Base-by-base conservation (phyloP, 2,329 filamentous ascomycete species). In the Scytalidium lignicola region DNA sequence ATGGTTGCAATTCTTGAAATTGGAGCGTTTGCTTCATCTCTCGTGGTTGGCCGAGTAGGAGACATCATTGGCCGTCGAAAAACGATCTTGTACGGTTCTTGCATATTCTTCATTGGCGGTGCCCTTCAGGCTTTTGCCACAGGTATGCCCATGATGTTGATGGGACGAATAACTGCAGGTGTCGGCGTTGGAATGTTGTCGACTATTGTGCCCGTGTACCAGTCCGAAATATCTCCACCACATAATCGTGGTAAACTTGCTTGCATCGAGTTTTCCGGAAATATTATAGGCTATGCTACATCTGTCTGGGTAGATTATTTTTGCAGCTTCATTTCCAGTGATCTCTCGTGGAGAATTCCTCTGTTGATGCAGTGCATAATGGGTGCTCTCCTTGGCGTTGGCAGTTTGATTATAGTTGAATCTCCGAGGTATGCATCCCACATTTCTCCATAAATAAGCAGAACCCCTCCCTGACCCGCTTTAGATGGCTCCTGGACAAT, bases 301-400 rank as follows among this genome's bases (percentile, higher is more conserved):
- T 97, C 92, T 59, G 92, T 97, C 19, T 99, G 93, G 93, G 92
- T 97, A 22, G 93, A 99, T 68, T 99, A 97, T 70, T 92, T 93
- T 62, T 96, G 91, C 70, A 93, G 88, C 50, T 96, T 78, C 65
- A 97, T 51, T 64, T 70, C 89, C 54, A 88, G 76, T 61, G 75
- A 97, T 66, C 78, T 86, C 72, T 90, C 93, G 2, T 99, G 93
- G 93, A 87, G 93, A 44, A 61, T 96, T 41, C 93, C 93, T 1
- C 72, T 99, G 46, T 71, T 90, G 42, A 88, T 96, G 84, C 93
- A 99, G 69, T 96, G 93, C 63, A 68, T 95, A 43, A 97, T 99
- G 91, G 93, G 93, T 26, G 80, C 81, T 41, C 75, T 99, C 44
- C 79, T 99, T 28, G 92, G 83, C 8, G 50, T 90, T 46, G 93